Conservation (phyloP, 2,329 filamentous ascomycete species). For the Nemania bipapillata region DNA sequence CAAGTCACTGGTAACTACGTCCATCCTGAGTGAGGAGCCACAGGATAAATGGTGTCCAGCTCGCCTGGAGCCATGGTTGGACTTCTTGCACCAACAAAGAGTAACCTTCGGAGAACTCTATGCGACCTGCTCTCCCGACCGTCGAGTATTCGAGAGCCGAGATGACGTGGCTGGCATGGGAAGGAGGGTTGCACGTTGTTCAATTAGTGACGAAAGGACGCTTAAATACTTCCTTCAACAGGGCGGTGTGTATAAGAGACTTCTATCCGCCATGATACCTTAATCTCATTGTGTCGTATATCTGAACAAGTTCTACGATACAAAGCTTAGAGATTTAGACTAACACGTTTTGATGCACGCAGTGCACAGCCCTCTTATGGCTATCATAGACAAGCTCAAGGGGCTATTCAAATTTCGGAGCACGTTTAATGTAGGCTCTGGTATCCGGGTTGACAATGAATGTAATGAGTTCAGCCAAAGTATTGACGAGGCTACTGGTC, state of each 20-base stretch:
- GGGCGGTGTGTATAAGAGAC: too few species aligned
- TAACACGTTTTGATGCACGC: too few species aligned
- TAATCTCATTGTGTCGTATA: too few species aligned
- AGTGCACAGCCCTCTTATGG: constrained; percentile 47
- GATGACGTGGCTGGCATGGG: constrained; percentile 44
- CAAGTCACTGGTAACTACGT: constrained; percentile 41
- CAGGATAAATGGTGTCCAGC: constrained; percentile 47
- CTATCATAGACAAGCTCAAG: constrained; percentile 48
- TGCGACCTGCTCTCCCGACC: constrained; percentile 37
- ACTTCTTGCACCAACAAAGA: constrained; percentile 49
- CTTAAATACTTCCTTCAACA: constrained; percentile 50
- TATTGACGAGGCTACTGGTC: too few species aligned
- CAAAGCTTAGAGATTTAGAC: too few species aligned
- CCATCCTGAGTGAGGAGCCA: constrained; percentile 50
- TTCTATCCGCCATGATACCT: too few species aligned
- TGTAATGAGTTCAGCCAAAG: too few species aligned
- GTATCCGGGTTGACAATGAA: constrained; percentile 52
- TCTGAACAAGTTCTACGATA: too few species aligned
- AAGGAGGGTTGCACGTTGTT: constrained; percentile 36
- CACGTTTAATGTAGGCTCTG: constrained; percentile 46
- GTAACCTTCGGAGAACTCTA: constrained; percentile 41
- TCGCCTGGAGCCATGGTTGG: constrained; percentile 47
- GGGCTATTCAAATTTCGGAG: constrained; percentile 35
- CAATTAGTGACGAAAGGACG: constrained; percentile 46
- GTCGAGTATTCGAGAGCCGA: constrained; percentile 46